phyloP scores from a whole-genome alignment of 208 protist species.

The Wallacemonas sp. region DNA sequence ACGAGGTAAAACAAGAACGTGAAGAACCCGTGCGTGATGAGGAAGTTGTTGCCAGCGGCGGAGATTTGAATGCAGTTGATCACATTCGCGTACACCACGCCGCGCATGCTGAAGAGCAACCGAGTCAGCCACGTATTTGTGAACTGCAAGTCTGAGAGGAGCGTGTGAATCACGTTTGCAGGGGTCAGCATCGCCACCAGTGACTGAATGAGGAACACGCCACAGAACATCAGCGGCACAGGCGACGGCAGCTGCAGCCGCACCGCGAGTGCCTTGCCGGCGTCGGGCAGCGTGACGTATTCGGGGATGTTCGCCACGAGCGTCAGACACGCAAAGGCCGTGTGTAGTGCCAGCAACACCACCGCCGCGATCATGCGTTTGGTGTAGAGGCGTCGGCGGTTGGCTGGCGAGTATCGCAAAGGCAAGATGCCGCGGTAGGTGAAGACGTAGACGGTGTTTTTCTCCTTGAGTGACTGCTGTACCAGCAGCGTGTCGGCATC shows the following conservation, averaged over 20 bases:
- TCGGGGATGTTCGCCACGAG: slow-evolving; percentile 37
- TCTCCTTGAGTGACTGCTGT: slow-evolving; percentile 33
- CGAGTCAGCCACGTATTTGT: slow-evolving; percentile 52
- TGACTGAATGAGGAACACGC: slow-evolving; percentile 57
- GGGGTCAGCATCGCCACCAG: slow-evolving; percentile 36
- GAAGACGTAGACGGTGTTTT: slow-evolving; percentile 58
- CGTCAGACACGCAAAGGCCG: slow-evolving; percentile 36
- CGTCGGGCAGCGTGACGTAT: slow-evolving; percentile 11
- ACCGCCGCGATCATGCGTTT: slow-evolving; percentile 49
- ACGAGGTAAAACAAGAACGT: slow-evolving; percentile 61
- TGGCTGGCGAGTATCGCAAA: slow-evolving; percentile 47
- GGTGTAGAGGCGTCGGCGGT: slow-evolving; percentile 30
- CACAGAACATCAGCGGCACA: slow-evolving; percentile 45
- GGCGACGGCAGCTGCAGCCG: slow-evolving; percentile 55
- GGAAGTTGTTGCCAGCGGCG: slow-evolving; percentile 66
- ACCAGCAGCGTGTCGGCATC: slow-evolving; percentile 37
- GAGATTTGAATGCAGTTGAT: slow-evolving; percentile 73
- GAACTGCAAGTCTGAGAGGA: slow-evolving; percentile 66
- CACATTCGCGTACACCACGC: slow-evolving; percentile 67
- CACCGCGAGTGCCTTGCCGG: slow-evolving; percentile 23
- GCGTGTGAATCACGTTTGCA: slow-evolving; percentile 46
- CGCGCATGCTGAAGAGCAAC: slow-evolving; percentile 66
- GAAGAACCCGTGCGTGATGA: slow-evolving; percentile 39
- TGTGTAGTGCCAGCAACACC: slow-evolving; percentile 44
- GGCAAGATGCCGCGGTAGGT: slow-evolving; percentile 69